Base-by-base conservation (phyloP, 208 protist species). In the Acanthamoeba divionensis region DNA sequence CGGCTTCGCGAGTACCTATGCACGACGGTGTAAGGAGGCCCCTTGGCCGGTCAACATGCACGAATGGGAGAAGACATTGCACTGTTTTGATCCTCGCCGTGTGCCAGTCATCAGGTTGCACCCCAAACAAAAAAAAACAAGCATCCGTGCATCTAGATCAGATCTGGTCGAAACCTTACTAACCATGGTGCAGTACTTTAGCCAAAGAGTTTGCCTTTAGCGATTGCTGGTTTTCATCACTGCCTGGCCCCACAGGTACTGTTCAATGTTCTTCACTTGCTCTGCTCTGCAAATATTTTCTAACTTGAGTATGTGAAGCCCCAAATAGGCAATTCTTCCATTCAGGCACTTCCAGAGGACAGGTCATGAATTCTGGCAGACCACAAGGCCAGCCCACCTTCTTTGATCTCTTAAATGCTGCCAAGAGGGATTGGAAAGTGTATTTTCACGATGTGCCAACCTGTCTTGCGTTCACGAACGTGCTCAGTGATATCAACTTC, bases 321-420 rank as follows among this genome's bases (percentile, higher is more conserved):
- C 67, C 67, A 8, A 77, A 77, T 47, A 13, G 67, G n/a, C 67
- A 77, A 47, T 77, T 77, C 67, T 47, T 77, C 10, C 67, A 77
- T 29, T 77, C 67, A 47, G 67, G 44, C 31, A 77, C 67, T 24
- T 77, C 67, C 21, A 47, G n/a, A 24, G 67, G 67, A 5, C 41
- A 50, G 44, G 36, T 29, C 26, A 47, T 13, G 44, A 77, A 77
- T 29, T 55, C 44, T 47, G 67, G 67, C 41, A 38, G 67, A 26
- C 67, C 67, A n/a, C 67, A 77, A 47, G 44, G 54, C 41, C 67
- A 77, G 67, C 67, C 67, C 0, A 77, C 67, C 13, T 47, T 77
- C 12, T 77, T 77, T 48, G 67, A 77, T 29, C 47, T 77, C 44
- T 47, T 77, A n/a, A 47, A 77, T 29, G 67, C 67, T 29, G 67